Evolutionary conservation across 1,139 yeast genomes (phyloP), one percentile per base, ranked within the genome.

Genomic region (Zygosaccharomyces pseudobailii): DNA sequence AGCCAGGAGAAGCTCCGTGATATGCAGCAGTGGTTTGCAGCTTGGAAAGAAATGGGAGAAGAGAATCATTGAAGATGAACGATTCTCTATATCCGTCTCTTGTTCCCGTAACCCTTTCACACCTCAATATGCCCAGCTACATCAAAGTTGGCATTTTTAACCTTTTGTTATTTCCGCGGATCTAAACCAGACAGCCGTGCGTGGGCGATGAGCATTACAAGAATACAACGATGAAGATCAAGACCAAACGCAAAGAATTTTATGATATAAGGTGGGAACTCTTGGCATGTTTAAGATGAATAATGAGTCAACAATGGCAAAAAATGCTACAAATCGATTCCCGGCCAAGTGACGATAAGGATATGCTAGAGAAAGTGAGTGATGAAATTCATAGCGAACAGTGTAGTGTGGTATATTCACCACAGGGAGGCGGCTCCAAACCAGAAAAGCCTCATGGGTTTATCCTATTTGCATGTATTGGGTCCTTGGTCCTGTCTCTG

Each of bases 401-500:
- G 27, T 8, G 9, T 8, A 24, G 27, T 8, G 27, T 24, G 27
- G 27, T 24, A 8, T 8, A 8, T 8, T 24, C 9, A 8, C 27
- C 27, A 6, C 27, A 24, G 27, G 27, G 9, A 8, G 27, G 27
- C 27, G 9, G 9, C 6, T 8, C 22, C 33, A 20, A 32, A 9
- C 6, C 40, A 22, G 47, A 21, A 10, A 17, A 25, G 10, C 50
- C 50, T 4, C 31, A 37, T 4, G 55, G 55, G 8, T 25, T 51
- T 19, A 37, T 41, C 10, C 35, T 52, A 35, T 48, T 44, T 19
- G 39, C 42, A 9, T 75, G 81, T 9, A 57, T 79, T 10, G 36
- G 69, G 3, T 71, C 85, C 8, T 69, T 80, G 41, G 68, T 75
- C 23, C 60, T 75, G 27, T 67, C 78, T n/a, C 58, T 82, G 51